Evolutionary conservation across 106 monocot genomes (phyloP).

Genomic region (Hemerocallis citrina): DNA sequence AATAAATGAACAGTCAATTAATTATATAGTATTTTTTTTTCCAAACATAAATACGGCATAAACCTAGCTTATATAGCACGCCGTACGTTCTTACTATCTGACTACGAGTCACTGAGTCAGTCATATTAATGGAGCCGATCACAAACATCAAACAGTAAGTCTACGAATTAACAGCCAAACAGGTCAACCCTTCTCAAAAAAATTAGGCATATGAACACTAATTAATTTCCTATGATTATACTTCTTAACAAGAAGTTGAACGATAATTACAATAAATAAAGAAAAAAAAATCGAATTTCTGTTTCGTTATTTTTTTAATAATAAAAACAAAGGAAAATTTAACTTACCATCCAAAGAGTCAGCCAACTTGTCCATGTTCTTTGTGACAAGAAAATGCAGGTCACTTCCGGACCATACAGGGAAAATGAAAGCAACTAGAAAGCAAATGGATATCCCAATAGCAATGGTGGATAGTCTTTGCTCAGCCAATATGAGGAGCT

Average conservation of each 20-base stretch:
- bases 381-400: constrained; percentile 29
- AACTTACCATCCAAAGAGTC: constrained; percentile 38
- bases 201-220: too few relatives aligned
- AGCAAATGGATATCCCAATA: constrained; percentile 39
- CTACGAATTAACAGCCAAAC: neutral
- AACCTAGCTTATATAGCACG: too few relatives aligned
- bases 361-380: constrained; percentile 53
- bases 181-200: too few relatives aligned
- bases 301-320: too few relatives aligned
- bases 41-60: too few relatives aligned
- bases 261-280: neutral
- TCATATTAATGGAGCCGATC: too few relatives aligned
- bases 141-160: too few relatives aligned
- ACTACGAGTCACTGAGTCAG: too few relatives aligned
- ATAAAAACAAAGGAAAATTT: neutral
- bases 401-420: constrained; percentile 62
- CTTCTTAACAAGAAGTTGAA: neutral
- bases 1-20: too few relatives aligned
- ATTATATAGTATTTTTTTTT: too few relatives aligned
- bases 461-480: constrained; percentile 35
- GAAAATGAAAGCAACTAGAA: constrained; percentile 21
- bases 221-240: too few relatives aligned
- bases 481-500: constrained; percentile 21
- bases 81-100: too few relatives aligned
- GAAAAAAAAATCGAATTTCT: neutral